These are phyloP conservation scores for Debaryomyces udenii DNA, from an alignment of 1,139 yeast genomes.

Conservation along the genomic window DNA sequence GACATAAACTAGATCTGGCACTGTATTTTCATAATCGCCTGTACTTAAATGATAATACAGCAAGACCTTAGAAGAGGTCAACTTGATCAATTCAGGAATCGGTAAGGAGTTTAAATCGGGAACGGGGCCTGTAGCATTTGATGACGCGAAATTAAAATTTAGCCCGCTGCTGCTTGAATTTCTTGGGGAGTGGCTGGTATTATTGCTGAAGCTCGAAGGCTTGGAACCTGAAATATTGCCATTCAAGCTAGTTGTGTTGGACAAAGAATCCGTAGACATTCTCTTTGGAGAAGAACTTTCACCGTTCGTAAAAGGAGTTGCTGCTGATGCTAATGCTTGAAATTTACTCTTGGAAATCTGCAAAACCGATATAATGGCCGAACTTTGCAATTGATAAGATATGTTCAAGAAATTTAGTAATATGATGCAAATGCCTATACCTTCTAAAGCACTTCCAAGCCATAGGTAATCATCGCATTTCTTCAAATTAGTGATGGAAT, in stretches of 20 bases:
- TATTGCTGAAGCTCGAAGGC: conserved; percentile 4
- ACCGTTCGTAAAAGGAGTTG: conserved; percentile 19
- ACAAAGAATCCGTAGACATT: conserved; percentile 23
- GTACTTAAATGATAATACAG: conserved; percentile 63
- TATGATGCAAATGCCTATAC: conserved; percentile 67
- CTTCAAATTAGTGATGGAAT: conserved; percentile 63
- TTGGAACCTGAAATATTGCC: conserved; percentile 8
- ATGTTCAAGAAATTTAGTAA: conserved; percentile 61
- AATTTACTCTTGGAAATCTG: conserved; percentile 31
- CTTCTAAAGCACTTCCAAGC: conserved; percentile 87
- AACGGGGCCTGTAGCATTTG: conserved; percentile 15
- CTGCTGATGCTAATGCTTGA: conserved; percentile 14
- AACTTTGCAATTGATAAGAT: conserved; percentile 62
- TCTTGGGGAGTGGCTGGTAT: conserved; percentile 33
- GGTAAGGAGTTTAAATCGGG: conserved; percentile 34
- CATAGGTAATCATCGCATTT: conserved; percentile 77
- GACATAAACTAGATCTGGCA: conserved; percentile 80
- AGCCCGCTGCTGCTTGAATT: conserved; percentile 30
- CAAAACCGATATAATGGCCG: conserved; percentile 25
- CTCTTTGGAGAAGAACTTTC: conserved; percentile 21
- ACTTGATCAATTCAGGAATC: conserved; percentile 54
- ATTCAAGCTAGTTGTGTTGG: conserved; percentile 2
- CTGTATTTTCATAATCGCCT: conserved; percentile 67
- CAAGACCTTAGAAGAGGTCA: conserved; percentile 48
- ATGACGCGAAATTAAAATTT: conserved; percentile 19